These are phyloP conservation scores for Colletotrichum agaves DNA, from an alignment of 2,329 filamentous ascomycete genomes.

Conservation along the genomic window DNA sequence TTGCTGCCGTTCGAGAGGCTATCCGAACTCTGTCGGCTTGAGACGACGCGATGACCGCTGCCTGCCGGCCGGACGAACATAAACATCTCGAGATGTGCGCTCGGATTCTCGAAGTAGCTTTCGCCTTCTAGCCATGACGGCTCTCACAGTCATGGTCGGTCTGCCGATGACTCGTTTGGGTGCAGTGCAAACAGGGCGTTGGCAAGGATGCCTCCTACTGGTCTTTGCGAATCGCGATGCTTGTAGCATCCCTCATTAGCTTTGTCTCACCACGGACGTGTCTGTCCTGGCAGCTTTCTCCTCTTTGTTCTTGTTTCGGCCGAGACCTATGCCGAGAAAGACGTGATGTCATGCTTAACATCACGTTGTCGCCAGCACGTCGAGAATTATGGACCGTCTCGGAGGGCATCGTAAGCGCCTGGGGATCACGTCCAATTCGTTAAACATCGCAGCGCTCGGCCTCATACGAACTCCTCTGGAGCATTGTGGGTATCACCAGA, in stretches of 20 bases:
- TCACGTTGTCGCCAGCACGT: not conserved
- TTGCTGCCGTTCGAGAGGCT: not conserved
- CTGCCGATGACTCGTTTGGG: not conserved
- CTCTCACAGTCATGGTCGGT: not conserved
- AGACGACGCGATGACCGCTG: not conserved
- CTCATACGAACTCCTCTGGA: conserved; percentile 6
- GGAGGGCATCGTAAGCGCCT: not conserved
- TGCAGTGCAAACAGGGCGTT: not conserved
- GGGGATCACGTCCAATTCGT: not conserved
- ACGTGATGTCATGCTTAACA: not conserved
- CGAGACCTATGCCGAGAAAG: not conserved
- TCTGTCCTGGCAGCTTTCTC: not conserved
- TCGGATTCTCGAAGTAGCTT: not conserved
- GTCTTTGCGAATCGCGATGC: conserved; percentile 6
- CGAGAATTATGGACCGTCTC: not conserved
- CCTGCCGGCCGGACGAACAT: not conserved
- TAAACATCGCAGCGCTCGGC: not conserved
- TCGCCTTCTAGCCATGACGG: conserved; percentile 1
- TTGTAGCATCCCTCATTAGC: not conserved
- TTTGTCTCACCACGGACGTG: conserved; percentile 9
- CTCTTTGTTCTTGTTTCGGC: not conserved
- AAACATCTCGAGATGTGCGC: not conserved
- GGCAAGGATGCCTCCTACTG: conserved; percentile 7
- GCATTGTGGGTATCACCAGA: conserved; percentile 19
- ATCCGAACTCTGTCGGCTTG: conserved; percentile 10